Conservation (phyloP, 345 rosid species). For the Excoecaria cochinchinensis region DNA sequence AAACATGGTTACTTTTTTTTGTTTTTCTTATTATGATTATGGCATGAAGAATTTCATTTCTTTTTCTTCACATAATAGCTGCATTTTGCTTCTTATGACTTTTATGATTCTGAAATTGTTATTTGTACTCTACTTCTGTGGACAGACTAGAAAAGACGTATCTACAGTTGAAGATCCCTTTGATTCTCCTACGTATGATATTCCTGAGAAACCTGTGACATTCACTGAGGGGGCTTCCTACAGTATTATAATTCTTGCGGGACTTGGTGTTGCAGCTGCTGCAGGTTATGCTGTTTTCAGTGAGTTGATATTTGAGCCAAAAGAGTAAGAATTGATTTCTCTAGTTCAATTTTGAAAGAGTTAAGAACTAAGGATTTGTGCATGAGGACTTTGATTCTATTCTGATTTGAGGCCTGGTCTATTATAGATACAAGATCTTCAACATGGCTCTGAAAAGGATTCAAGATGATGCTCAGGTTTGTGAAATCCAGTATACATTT, state of each 20-base stretch:
- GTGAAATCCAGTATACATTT: slow-evolving; percentile 16
- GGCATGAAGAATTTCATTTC: background rate
- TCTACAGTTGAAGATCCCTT: slow-evolving; percentile 96
- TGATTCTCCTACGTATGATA: slow-evolving; percentile 88
- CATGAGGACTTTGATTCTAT: background rate
- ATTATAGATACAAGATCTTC: slow-evolving; percentile 74
- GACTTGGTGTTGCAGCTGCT: slow-evolving; percentile 90
- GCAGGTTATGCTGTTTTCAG: slow-evolving; percentile 87
- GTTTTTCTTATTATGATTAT: background rate
- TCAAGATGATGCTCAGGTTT: slow-evolving; percentile 91
- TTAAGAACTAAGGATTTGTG: background rate
- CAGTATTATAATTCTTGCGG: slow-evolving; percentile 79
- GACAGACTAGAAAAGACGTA: slow-evolving; percentile 73
- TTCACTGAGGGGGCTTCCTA: slow-evolving; percentile 95
- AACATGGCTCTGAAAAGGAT: slow-evolving; percentile 84
- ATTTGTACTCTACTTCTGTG: background rate
- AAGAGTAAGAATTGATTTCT: slow-evolving; percentile 57
- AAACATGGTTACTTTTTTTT: background rate
- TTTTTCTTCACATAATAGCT: background rate
- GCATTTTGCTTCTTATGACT: background rate
- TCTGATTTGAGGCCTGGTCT: slow-evolving; percentile 21
- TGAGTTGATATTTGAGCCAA: slow-evolving; percentile 92
- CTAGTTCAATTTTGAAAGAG: slow-evolving; percentile 3
- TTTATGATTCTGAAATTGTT: slow-evolving; percentile 10
- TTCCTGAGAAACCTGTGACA: slow-evolving; percentile 92